Evolutionary conservation across 257 asterid genomes (phyloP).

Genomic region (Capsicum rhomboideum): DNA sequence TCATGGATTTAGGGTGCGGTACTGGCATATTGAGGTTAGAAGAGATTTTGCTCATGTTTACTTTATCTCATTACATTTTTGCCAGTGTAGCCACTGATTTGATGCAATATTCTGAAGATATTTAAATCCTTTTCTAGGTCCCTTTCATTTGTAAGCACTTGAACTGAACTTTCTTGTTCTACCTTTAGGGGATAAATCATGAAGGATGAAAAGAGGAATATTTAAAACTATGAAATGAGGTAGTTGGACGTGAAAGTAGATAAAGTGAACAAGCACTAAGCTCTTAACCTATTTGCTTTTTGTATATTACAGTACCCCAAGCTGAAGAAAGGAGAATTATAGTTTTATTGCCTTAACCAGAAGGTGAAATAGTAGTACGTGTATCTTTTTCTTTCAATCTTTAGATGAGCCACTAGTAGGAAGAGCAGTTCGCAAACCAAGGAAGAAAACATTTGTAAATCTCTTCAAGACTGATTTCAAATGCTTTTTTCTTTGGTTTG

Average conservation of each 20-base stretch:
- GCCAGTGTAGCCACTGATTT: background rate
- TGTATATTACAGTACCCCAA: background rate
- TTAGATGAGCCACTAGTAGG: background rate
- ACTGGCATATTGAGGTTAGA: constrained; percentile 90
- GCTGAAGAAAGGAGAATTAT: background rate
- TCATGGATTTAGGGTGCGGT: constrained; percentile 97
- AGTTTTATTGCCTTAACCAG: background rate
- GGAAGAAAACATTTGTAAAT: background rate
- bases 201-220: background rate
- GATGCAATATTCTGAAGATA: background rate
- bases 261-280: background rate
- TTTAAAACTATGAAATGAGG: background rate
- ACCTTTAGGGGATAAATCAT: background rate
- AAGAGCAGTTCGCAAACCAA: background rate
- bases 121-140: background rate
- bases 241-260: background rate
- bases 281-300: background rate
- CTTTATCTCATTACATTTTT: background rate
- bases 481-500: background rate
- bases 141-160: background rate
- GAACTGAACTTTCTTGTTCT: background rate
- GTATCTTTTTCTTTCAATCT: background rate
- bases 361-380: background rate
- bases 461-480: background rate
- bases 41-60: background rate